Conservation (phyloP, 1,139 yeast genomes). For the Candida frijolesensis region DNA sequence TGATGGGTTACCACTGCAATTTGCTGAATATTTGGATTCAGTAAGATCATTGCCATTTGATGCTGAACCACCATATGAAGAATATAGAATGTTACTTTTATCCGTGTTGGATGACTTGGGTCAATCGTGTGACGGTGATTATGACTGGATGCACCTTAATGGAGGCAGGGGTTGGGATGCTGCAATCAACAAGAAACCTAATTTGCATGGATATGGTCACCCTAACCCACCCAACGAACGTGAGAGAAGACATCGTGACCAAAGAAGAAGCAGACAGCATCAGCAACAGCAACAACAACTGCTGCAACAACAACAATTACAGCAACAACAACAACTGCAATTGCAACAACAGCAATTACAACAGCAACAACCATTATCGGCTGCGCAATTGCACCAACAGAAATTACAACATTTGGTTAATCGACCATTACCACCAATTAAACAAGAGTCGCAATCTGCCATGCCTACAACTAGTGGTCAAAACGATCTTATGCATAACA, state of each 20-base stretch:
- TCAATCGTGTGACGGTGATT: conserved; percentile 78
- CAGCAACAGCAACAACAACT: conserved; percentile 30
- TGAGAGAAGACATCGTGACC: conserved; percentile 53
- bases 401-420: conserved; percentile 54
- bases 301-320: conserved; percentile 24
- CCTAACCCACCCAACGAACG: conserved; percentile 57
- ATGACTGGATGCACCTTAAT: conserved; percentile 94
- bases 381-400: conserved; percentile 52
- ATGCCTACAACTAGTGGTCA: conserved; percentile 10
- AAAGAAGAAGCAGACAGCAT: conserved; percentile 43
- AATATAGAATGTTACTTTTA: conserved; percentile 73
- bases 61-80: conserved; percentile 93
- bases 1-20: conserved; percentile 81
- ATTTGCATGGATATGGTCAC: conserved; percentile 87
- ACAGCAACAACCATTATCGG: conserved; percentile 31
- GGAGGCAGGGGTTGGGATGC: conserved; percentile 94
- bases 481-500: conserved; percentile 15
- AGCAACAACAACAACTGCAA: conserved; percentile 21
- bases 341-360: conserved; percentile 11
- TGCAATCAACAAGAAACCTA: conserved; percentile 78
- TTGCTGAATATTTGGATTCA: conserved; percentile 81
- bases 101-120: conserved; percentile 73
- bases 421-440: conserved; percentile 53
- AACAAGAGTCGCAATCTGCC: conserved; percentile 38
- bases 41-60: conserved; percentile 87